Evolutionary conservation across 805 yeast species (phyloP).

Genomic region (Starmerella kuoi): DNA sequence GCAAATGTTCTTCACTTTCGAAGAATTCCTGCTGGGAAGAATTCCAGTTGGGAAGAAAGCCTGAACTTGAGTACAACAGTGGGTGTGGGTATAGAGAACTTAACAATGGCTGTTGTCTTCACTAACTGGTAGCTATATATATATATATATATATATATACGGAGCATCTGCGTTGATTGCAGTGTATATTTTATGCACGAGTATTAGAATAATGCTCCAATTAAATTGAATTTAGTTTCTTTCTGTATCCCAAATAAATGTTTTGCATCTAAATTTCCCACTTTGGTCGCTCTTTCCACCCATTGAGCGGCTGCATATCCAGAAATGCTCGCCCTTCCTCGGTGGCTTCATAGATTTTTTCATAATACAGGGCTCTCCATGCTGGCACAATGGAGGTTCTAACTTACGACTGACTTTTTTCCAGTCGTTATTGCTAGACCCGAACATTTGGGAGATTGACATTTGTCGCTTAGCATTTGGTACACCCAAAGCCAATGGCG

Average conservation of each 20-base stretch:
- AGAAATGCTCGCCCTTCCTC: constrained; percentile 31
- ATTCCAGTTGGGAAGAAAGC: too few species aligned
- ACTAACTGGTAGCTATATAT: too few species aligned
- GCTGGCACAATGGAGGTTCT: constrained; percentile 20
- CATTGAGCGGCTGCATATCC: constrained; percentile 30
- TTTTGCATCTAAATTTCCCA: constrained; percentile 25
- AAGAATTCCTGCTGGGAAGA: too few species aligned
- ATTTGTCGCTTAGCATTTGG: neutral
- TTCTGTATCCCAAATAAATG: constrained; percentile 27
- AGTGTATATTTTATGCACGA: too few species aligned
- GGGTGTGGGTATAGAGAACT: too few species aligned
- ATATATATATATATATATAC: too few species aligned
- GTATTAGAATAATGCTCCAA: too few species aligned
- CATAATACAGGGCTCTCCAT: constrained; percentile 28
- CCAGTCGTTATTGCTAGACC: constrained; percentile 7
- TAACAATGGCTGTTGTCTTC: too few species aligned
- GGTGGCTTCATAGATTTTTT: constrained; percentile 25
- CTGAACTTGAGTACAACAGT: too few species aligned
- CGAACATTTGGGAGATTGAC: constrained; percentile 8
- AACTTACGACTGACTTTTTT: neutral
- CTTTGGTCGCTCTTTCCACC: constrained; percentile 18
- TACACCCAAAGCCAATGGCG: neutral
- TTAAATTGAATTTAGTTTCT: too few species aligned
- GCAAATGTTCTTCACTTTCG: too few species aligned
- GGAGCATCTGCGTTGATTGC: too few species aligned